Base-by-base conservation (phyloP, 164 flowering plant species). In the Piper betle region DNA sequence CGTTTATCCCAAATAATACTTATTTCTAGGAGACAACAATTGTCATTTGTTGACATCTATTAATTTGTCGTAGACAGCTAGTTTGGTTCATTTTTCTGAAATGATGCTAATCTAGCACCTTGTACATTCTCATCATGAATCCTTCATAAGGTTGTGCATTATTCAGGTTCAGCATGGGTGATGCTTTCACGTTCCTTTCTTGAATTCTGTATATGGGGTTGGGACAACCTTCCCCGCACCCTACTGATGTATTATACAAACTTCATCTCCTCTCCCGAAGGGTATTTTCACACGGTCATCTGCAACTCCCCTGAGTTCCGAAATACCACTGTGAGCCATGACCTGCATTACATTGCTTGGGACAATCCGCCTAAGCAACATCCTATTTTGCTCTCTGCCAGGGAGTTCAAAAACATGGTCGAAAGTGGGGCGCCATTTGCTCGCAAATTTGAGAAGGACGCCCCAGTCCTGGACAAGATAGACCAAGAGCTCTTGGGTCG, bases 311-410 rank as follows among this genome's bases (percentile, higher is more conserved):
- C 78, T 15, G 82, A 85, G 63, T 93, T 80, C 63, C 78, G 71
- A 4, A 63, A 68, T 55, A 84, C 92, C 54, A 86, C 91, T 57
- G 66, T 90, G 33, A 73, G 85, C 74, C 97, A 93, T 64, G 99
- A 93, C 71, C 90, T 93, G 16, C 99, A 93, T 77, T 93, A 88
- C 75, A 93, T 93, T 64, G 91, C 97, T 39, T 93, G 99, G 99
- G 99, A 90, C 81, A 82, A 20, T 70, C 99, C 99, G 69, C 99
- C 99, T 0, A 93, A 86, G 77, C 99, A 93, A 73, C 99, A 93
- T 66, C 99, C 99, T 4, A 66, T 66, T 52, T 53, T 77, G 7
- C 73, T 91, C 64, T 63, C 97, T 1, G 73, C 77, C 59, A 88
- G 84, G 67, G 89, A 94, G 66, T 86, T 81, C 52, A 72, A 75